Base-by-base conservation (phyloP, 192 early-diverging fungal species). In the Coemansia sp. region DNA sequence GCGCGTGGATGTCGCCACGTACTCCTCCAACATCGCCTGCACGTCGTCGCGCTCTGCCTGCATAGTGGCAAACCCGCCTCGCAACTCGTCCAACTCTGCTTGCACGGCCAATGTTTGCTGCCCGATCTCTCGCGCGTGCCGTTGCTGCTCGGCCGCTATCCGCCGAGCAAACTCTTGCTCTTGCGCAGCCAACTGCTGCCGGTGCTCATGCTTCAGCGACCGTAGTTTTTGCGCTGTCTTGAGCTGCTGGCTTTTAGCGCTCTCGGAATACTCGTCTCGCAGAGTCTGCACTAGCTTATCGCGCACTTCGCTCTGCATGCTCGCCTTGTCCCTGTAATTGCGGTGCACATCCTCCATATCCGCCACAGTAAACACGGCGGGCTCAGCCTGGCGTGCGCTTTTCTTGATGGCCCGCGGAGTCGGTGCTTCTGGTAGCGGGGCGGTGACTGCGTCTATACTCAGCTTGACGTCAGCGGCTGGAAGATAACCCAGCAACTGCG, bases 371-470 rank as follows among this genome's bases (percentile, higher is more conserved):
- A 41, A 63, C 42, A 41, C 40, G 2, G 43, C 7, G 2, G 27
- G 24, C 61, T 22, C 27, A 22, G 51, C 15, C 68, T 41, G 53
- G 36, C 62, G 15, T 45, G 53, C 22, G 8, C 43, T 10, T 47
- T 40, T 53, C 24, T 61, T 14, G 6, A 14, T 32, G 15, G 29
- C 12, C 5, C n/a, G 31, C 9, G 27, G 38, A 56, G 60, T 57
- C 12, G 79, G 79, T 7, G 67, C 70, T 36, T 70, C 72, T 27
- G 80, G 71, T 31, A 77, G 42, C 39, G 67, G 70, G 41, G 57
- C 59, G 7, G 74, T 66, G 10, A 65, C 66, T 1, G 70, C 62
- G 37, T 68, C 54, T 12, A 72, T 32, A 0, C 69, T 36, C 51
- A 54, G 17, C 51, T 54, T 14, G 15, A 32, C 17, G 17, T 31